Base-by-base conservation (phyloP, 2,329 filamentous ascomycete species). In the Penicillium psychrosexuale region DNA sequence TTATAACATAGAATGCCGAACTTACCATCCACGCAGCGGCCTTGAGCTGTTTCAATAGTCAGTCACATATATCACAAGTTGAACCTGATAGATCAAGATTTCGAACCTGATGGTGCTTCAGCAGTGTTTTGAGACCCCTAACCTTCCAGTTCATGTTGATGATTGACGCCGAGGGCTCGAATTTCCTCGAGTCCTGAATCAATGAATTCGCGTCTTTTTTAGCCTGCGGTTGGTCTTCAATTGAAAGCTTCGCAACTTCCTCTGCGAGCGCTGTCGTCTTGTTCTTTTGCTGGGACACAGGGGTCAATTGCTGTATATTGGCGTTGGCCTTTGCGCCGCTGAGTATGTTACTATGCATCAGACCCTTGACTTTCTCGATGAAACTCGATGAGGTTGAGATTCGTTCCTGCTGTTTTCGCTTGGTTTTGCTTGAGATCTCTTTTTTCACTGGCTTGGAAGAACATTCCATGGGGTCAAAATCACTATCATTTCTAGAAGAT, bases 31-130 rank as follows among this genome's bases (percentile, higher is more conserved):
- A 73, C 2, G 55, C 67, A 31, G 63, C 66, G 13, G 66, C 69
- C 12, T 68, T 37, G 11, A 73, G 52, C 70, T 72, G 44, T 44
- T 53, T 55, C 3, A 4, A 8, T 27, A 3, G 39, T 61, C 51
- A 47, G 15, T 24, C 43, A 46, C 24, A 46, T 40, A 46, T 40
- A 1, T 30, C 13, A 5, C 17, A 7, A 24, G 8, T 39, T 17
- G 8, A 22, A 39, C 1, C 8, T 40, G 13, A 39, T 7, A 46
- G 8, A 34, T 34, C 6, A 34, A 22, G 22, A 8, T 9, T 6
- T 27, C 58, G 17, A 51, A 70, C 69, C 64, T 76, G 74, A 51
- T 74, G 68, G 51, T 72, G 62, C 38, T 68, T 71, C 5, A 76
- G 51, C 19, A 66, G 67, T 2, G 68, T 68, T 11, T 64, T 65